Evolutionary conservation across 306 rosid species (phyloP).

Genomic region (Calophaca sinica): DNA sequence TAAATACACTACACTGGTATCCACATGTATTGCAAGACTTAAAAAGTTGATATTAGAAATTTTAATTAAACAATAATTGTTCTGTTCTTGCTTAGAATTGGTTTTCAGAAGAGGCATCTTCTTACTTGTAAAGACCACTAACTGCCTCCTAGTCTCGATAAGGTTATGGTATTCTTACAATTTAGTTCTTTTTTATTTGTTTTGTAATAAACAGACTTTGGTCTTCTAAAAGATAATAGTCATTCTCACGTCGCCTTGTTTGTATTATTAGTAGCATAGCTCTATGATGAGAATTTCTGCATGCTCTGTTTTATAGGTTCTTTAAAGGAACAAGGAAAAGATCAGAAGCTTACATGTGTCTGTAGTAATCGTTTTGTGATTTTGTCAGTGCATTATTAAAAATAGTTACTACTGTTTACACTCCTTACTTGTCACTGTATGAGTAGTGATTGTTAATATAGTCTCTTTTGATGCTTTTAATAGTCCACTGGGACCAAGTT

Average conservation of each 20-base stretch:
- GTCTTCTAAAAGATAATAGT: background rate
- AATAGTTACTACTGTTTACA: background rate
- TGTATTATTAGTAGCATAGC: background rate
- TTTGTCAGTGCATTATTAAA: constrained; percentile 5
- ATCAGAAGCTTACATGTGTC: constrained; percentile 18
- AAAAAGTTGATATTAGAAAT: background rate
- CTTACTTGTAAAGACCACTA: background rate
- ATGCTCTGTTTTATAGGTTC: constrained; percentile 1
- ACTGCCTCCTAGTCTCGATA: background rate
- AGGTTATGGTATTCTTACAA: constrained; percentile 2
- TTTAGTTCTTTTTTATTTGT: background rate
- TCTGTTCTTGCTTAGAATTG: constrained; percentile 11
- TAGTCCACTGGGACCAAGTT: constrained; percentile 7
- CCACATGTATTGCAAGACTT: background rate
- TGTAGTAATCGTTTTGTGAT: background rate
- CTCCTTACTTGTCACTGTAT: background rate
- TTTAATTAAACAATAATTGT: background rate
- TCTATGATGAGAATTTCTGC: constrained; percentile 3
- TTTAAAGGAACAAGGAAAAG: background rate
- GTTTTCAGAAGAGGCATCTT: constrained; percentile 4
- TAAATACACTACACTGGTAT: background rate
- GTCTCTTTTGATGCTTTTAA: background rate
- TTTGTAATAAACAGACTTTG: background rate
- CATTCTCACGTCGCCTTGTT: background rate
- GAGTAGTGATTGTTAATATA: constrained; percentile 30